Conservation (phyloP, 352 stramenopile genomes). For the Globisporangium spiculum region DNA sequence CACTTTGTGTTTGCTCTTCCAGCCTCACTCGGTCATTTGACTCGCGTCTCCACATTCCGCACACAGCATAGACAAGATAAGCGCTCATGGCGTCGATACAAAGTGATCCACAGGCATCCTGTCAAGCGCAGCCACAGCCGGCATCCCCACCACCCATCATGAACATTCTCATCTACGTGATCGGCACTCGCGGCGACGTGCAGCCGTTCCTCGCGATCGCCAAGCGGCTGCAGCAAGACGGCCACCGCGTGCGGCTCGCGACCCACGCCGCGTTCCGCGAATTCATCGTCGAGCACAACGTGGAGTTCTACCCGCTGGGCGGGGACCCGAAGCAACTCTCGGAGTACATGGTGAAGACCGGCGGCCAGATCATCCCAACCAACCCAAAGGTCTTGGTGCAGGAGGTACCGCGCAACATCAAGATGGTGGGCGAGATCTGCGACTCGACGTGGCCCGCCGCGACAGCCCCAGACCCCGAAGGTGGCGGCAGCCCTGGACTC, state of each 20-base stretch:
- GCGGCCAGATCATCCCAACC: constrained; percentile 67
- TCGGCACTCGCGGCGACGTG: constrained; percentile 87
- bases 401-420: constrained; percentile 81
- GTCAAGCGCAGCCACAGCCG: too few relatives aligned
- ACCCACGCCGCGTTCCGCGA: constrained; percentile 88
- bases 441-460: constrained; percentile 88
- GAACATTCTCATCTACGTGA: constrained; percentile 88
- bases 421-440: constrained; percentile 90
- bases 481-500: constrained; percentile 41
- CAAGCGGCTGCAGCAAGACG: constrained; percentile 75
- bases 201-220: constrained; percentile 86
- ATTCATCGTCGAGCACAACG: constrained; percentile 67
- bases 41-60: not conserved
- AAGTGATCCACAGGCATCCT: too few relatives aligned
- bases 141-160: constrained; percentile 22
- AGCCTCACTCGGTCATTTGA: not conserved
- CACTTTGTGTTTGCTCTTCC: not conserved
- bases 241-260: constrained; percentile 90
- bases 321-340: constrained; percentile 75
- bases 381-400: constrained; percentile 60
- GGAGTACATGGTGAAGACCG: constrained; percentile 92
- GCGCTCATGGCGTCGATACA: not conserved
- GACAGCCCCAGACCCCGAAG: constrained; percentile 74
- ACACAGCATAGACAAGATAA: not conserved
- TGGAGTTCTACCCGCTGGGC: constrained; percentile 81